phyloP scores from a whole-genome alignment of 495 filamentous ascomycete species.

The Penicillium goetzii region DNA sequence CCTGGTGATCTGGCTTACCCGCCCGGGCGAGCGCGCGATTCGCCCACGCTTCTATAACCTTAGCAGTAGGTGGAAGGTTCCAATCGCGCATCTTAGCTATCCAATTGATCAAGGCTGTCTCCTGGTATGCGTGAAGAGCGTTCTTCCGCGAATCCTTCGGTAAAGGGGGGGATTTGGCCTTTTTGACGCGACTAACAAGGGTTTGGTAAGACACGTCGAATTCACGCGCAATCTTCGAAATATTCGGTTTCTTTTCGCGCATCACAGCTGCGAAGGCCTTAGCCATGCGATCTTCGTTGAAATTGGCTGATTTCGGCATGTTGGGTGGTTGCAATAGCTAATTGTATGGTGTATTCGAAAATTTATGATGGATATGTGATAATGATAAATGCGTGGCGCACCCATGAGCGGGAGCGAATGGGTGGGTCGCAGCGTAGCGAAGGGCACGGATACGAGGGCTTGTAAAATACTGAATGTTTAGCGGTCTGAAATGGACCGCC shows the following conservation, averaged over 20 bases:
- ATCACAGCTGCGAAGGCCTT: neutral
- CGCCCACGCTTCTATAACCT: neutral
- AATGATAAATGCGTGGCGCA: too few relatives aligned
- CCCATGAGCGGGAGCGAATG: too few relatives aligned
- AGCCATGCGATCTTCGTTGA: neutral
- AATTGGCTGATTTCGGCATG: conserved; percentile 3
- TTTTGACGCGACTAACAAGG: neutral
- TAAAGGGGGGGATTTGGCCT: neutral
- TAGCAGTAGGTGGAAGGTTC: conserved; percentile 3
- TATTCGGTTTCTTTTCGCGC: neutral
- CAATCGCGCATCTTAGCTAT: neutral
- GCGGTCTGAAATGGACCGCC: too few relatives aligned
- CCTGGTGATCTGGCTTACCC: neutral
- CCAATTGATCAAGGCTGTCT: conserved; percentile 5
- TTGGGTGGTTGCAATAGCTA: conserved; percentile 6
- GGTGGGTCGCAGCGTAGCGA: too few relatives aligned
- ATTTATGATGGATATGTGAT: too few relatives aligned
- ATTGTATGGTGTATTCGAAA: neutral
- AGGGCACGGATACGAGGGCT: too few relatives aligned
- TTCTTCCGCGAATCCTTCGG: neutral
- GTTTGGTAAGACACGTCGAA: neutral
- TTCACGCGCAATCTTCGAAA: conserved; percentile 5
- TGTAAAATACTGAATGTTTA: too few relatives aligned
- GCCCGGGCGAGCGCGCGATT: neutral
- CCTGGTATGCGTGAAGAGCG: neutral